Evolutionary conservation across 305 asterid species (phyloP), one percentile per base, ranked within the genome.

Genomic region (Euphrasia arctica): DNA sequence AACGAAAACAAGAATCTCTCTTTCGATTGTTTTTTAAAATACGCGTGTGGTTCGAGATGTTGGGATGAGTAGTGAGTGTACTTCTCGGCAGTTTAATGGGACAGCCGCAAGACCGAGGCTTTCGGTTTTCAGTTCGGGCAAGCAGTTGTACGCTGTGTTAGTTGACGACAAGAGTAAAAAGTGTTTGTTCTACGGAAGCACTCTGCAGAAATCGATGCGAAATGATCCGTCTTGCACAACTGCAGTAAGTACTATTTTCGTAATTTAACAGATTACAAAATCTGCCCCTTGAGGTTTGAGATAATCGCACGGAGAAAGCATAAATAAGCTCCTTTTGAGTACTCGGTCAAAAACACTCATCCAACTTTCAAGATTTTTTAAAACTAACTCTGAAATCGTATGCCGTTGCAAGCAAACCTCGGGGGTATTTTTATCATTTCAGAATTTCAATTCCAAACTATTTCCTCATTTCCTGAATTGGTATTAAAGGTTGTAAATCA

Each of bases 111-210:
- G 72, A 70, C 97, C 95, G 41, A 84, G 97, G 85, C 95, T 85
- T 42, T 92, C 95, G 1, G 98, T 87, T 42, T 90, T 90, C 82
- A 85, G 86, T 76, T 92, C 95, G 18, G 82, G 77, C 5, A 90
- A 84, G 73, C 98, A 90, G 70, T 58, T 92, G 70, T 90, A 87
- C 65, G 96, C 94, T 36, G 83, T 79, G 83, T 64, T 89, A 69
- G 78, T 89, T 7, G 97, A 92, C 73, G 97, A 92, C 63, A 86
- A 81, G 76, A 85, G 82, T 63, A 87, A 84, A 70, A 87, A 85
- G 82, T 83, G 85, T 47, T 77, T 90, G 85, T 87, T 87, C 63
- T 81, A 77, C 5, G 96, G 86, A 54, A 85, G 83, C 77, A 92
- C 98, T 47, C 71, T 89, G 74, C 96, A 92, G 84, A 80, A 77